Evolutionary conservation across 225 moss, liverwort and hornwort species (phyloP).

Genomic region (Rhytidiadelphus loreus): DNA sequence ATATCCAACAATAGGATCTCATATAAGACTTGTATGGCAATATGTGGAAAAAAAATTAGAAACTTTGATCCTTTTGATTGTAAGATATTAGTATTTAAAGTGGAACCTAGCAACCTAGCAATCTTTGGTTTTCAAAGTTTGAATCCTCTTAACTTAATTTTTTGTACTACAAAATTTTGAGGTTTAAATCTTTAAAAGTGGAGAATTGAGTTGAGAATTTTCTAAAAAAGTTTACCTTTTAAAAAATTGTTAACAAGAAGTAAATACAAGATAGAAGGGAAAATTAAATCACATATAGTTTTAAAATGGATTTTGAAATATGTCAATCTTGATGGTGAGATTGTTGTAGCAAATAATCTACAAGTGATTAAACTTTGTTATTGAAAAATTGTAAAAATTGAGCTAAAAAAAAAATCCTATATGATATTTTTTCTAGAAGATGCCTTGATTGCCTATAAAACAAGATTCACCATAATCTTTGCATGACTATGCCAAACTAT

Average conservation of each 20-base stretch:
- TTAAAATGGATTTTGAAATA: background rate
- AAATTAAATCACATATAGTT: background rate
- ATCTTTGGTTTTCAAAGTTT: background rate
- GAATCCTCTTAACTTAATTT: background rate
- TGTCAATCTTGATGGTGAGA: background rate
- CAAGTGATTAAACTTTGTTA: background rate
- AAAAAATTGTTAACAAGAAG: background rate
- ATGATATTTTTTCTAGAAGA: background rate
- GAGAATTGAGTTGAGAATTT: background rate
- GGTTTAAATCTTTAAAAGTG: too few relatives aligned
- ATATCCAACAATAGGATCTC: background rate
- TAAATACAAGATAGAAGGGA: background rate
- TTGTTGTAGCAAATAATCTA: background rate
- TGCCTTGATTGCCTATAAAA: accelerated
- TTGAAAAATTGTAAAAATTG: background rate
- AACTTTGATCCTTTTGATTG: background rate
- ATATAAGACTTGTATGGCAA: background rate
- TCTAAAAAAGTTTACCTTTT: accelerated
- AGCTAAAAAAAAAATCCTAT: accelerated
- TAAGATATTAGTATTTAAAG: background rate
- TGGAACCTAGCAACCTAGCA: background rate
- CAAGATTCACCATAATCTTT: background rate
- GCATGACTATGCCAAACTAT: background rate
- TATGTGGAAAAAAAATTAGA: background rate
- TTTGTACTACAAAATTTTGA: background rate